phyloP scores from a whole-genome alignment of 2,329 filamentous ascomycete species.

The Fusarium sp. region DNA sequence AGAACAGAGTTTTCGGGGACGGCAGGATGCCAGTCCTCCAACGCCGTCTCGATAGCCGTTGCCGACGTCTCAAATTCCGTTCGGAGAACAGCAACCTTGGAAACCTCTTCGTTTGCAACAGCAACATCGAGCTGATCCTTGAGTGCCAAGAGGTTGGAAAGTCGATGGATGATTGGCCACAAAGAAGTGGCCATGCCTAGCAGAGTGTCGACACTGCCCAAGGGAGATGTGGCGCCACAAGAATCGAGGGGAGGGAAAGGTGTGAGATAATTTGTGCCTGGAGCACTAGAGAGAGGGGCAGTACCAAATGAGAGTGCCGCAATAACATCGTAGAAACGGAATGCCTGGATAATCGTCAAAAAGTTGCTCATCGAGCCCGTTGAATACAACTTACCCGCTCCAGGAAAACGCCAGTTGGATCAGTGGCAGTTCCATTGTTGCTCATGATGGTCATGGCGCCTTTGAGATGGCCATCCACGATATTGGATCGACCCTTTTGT shows the following conservation, averaged over 20 bases:
- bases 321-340: slow-evolving; percentile 73
- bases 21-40: slow-evolving; percentile 65
- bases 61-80: slow-evolving; percentile 62
- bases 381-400: slow-evolving; percentile 58
- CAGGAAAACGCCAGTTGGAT: slow-evolving; percentile 65
- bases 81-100: slow-evolving; percentile 58
- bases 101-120: slow-evolving; percentile 51
- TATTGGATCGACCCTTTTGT: slow-evolving; percentile 66
- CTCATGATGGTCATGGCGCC: slow-evolving; percentile 70
- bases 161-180: slow-evolving; percentile 70
- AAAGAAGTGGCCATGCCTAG: slow-evolving; percentile 70
- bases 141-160: slow-evolving; percentile 64
- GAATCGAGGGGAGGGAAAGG: slow-evolving; percentile 59
- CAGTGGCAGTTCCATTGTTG: slow-evolving; percentile 54
- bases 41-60: slow-evolving; percentile 63
- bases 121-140: slow-evolving; percentile 62
- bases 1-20: slow-evolving; percentile 52
- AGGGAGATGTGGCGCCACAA: slow-evolving; percentile 54
- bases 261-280: slow-evolving; percentile 56
- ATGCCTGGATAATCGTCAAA: slow-evolving; percentile 56
- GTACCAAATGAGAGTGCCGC: slow-evolving; percentile 69
- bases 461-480: slow-evolving; percentile 69
- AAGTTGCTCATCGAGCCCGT: neutral
- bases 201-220: slow-evolving; percentile 65
- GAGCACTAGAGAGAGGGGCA: slow-evolving; percentile 62